Percentiles rank a stretch among this genome's conserved stretches.
Evolutionary conservation across 2,329 filamentous ascomycete species (phyloP).

Genomic region (Cordyceps cateniannulata): DNA sequence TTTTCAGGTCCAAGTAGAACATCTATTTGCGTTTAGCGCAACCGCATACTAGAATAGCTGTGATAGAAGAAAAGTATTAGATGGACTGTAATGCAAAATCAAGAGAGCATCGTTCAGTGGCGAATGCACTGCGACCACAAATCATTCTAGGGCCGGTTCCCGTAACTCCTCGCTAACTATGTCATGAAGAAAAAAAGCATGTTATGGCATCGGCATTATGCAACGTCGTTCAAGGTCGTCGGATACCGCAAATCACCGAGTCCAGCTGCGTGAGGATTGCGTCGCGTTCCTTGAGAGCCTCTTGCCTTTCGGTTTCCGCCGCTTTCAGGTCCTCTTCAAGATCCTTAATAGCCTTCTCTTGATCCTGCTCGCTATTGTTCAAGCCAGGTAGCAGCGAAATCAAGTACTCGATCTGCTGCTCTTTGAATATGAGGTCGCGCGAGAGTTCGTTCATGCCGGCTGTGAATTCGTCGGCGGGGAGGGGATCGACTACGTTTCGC

Average conservation of each 20-base stretch:
- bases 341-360: conserved; percentile 60
- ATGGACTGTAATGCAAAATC: neutral
- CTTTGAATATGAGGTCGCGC: conserved; percentile 68
- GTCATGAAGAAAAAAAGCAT: conserved; percentile 10
- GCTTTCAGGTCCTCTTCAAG: conserved; percentile 59
- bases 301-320: conserved; percentile 55
- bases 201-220: neutral
- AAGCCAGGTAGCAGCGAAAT: conserved; percentile 71
- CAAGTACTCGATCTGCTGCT: conserved; percentile 75
- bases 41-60: neutral
- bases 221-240: conserved; percentile 45
- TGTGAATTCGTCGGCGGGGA: conserved; percentile 58
- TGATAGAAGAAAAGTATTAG: neutral
- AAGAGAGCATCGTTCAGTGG: neutral
- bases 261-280: conserved; percentile 55
- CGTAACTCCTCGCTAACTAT: conserved; percentile 25
- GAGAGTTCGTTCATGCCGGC: conserved; percentile 66
- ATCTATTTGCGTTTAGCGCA: neutral
- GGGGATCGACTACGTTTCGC: conserved; percentile 47
- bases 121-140: neutral
- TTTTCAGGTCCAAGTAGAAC: conserved; percentile 59
- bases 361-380: conserved; percentile 71
- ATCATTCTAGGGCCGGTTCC: neutral
- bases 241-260: conserved; percentile 52
- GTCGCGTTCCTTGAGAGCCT: conserved; percentile 58